Evolutionary conservation across 2,329 filamentous ascomycete genomes (phyloP), one percentile per base, ranked within the genome.

Genomic region (Pseudogymnoascus sp.): DNA sequence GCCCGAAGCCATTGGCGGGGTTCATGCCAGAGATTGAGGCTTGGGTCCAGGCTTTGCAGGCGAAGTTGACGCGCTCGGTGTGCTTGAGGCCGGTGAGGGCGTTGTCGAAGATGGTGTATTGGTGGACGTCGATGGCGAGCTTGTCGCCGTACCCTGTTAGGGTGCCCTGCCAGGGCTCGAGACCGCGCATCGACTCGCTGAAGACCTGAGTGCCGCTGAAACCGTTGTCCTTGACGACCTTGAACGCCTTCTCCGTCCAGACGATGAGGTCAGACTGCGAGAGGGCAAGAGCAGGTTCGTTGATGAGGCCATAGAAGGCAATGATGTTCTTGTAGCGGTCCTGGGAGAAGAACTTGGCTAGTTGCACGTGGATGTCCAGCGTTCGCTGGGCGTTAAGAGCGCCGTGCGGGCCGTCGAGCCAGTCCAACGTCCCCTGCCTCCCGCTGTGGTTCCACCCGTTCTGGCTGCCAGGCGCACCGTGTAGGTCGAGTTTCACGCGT

Each of bases 401-500:
- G 8, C 95, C 93, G 71, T 96, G 81, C 0, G 90, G 89, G 16
- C 95, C 95, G 70, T 95, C 93, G 44, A 97, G 78, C 95, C 95
- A 99, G 28, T 85, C 82, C 67, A 97, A 93, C 1, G 76, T 66
- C 1, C 95, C 93, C 73, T 90, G 88, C 11, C 86, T 85, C 0
- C 95, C 95, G 69, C 90, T 96, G 75, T 99, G 95, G 70, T 97
- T 97, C 93, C 93, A 97, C 1, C 95, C 95, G 71, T 99, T 99
- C 73, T 97, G 95, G 65, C 89, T 93, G 0, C 95, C 95, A 0
- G 93, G 93, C 0, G 95, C 81, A n/a, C 84, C 92, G 76, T 99
- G 95, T 5, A 97, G 78, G 74, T 99, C 95, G 4, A 99, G 84
- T 66, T 97, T 97, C 40, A 99, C 86, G 2, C 95, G 89, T 5